These are phyloP conservation scores for Inga oerstediana DNA, from an alignment of 306 rosid species.

Conservation along the genomic window DNA sequence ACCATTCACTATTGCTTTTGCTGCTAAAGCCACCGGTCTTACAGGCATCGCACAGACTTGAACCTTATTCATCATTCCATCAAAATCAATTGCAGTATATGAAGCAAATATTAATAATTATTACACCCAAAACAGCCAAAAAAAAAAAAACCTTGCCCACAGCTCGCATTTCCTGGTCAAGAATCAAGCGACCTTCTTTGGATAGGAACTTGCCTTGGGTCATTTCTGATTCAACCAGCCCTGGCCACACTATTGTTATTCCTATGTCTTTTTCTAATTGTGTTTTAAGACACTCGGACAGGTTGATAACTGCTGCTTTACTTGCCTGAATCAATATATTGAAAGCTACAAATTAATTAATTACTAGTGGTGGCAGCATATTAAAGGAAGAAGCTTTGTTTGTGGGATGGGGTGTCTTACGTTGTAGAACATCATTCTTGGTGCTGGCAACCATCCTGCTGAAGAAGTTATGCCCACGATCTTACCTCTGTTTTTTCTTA, in stretches of 20 bases:
- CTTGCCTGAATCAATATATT: conserved; percentile 51
- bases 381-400: background rate
- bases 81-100: background rate
- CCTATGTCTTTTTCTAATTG: conserved; percentile 66
- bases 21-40: conserved; percentile 43
- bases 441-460: conserved; percentile 56
- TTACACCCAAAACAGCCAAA: background rate
- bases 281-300: conserved; percentile 59
- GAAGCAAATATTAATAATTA: background rate
- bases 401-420: conserved; percentile 40
- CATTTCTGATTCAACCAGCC: conserved; percentile 64
- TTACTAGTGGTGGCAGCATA: background rate
- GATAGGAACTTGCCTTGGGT: conserved; percentile 61
- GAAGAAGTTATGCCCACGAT: conserved; percentile 60
- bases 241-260: conserved; percentile 68
- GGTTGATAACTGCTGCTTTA: conserved; percentile 67
- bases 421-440: conserved; percentile 56
- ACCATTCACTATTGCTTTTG: conserved; percentile 53
- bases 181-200: conserved; percentile 45
- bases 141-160: conserved; percentile 31
- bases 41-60: conserved; percentile 48
- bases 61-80: conserved; percentile 33
- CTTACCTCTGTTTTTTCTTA: conserved; percentile 56
- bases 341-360: background rate
- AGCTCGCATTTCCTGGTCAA: conserved; percentile 63